phyloP scores from a whole-genome alignment of 1,139 yeast species.

The Arxiozyma slooffiae region DNA sequence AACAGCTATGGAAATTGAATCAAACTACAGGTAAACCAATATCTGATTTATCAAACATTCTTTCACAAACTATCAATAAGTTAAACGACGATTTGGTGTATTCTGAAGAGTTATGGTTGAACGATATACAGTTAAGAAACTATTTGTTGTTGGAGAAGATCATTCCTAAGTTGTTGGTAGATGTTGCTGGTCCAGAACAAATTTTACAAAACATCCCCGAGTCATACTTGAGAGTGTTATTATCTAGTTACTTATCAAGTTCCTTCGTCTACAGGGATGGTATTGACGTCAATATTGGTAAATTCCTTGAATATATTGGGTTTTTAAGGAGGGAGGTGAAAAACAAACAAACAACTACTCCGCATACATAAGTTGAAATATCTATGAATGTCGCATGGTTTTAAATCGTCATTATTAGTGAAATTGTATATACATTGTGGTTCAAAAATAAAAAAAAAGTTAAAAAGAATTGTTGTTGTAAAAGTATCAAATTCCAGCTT shows the following conservation, averaged over 20 bases:
- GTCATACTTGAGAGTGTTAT: conserved; percentile 77
- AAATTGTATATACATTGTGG: not conserved
- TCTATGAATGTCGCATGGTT: not conserved
- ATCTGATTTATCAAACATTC: conserved; percentile 72
- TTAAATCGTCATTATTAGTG: no score
- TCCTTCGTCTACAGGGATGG: conserved; percentile 84
- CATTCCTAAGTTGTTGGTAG: conserved; percentile 63
- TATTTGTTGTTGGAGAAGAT: conserved; percentile 60
- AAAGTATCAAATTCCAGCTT: not conserved
- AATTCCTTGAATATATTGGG: conserved; percentile 30
- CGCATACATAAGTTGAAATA: no score
- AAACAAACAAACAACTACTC: not conserved
- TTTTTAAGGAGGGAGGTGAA: conserved; percentile 27
- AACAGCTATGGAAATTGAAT: conserved; percentile 75
- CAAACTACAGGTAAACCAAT: conserved; percentile 58
- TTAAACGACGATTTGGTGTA: conserved; percentile 80
- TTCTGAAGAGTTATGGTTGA: conserved; percentile 77
- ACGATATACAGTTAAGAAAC: conserved; percentile 68
- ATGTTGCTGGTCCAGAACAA: conserved; percentile 64
- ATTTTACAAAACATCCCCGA: conserved; percentile 76
- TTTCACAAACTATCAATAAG: conserved; percentile 79
- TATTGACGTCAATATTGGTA: conserved; percentile 39
- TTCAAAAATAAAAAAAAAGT: no score
- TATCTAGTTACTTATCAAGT: conserved; percentile 85
- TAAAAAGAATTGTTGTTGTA: not conserved